phyloP scores from a whole-genome alignment of 805 yeast genomes.

The Kodamaea fukazawae region DNA sequence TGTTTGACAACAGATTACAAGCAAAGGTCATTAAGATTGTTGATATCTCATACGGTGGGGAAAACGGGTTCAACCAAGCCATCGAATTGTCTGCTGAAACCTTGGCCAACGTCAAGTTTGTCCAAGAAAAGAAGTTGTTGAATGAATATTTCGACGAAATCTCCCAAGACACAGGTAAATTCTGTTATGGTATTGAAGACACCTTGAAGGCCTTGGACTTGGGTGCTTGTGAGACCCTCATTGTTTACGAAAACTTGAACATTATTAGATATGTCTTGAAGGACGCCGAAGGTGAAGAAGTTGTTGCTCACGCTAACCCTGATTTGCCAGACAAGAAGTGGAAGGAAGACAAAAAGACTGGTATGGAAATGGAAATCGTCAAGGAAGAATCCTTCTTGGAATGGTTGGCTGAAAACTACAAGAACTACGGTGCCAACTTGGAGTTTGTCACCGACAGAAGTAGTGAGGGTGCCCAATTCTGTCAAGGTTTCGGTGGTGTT shows the following conservation, averaged over 20 bases:
- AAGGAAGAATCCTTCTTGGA: conserved; percentile 85
- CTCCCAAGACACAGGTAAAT: conserved; percentile 94
- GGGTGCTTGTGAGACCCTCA: conserved; percentile 92
- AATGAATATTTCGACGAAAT: conserved; percentile 94
- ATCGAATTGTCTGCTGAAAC: conserved; percentile 97
- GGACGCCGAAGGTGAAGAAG: conserved; percentile 76
- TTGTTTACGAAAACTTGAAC: conserved; percentile 90
- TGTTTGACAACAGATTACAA: conserved; percentile 87
- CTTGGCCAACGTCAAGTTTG: conserved; percentile 92
- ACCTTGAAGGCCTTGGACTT: conserved; percentile 93
- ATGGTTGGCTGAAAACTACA: conserved; percentile 98
- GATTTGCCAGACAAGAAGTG: conserved; percentile 71
- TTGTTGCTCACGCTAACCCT: conserved; percentile 71
- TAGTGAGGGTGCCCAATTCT: conserved; percentile 98
- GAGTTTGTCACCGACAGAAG: conserved; percentile 97
- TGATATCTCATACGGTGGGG: conserved; percentile 98
- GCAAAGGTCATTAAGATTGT: conserved; percentile 88
- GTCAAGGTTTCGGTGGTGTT: conserved; percentile 97
- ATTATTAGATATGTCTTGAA: conserved; percentile 79
- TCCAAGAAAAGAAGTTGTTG: conserved; percentile 95
- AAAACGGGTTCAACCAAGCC: conserved; percentile 99
- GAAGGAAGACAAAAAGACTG: conserved; percentile 78
- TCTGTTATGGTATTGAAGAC: conserved; percentile 96
- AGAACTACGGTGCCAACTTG: conserved; percentile 88
- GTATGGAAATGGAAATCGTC: conserved; percentile 86